Conservation (phyloP, 169 alveolate genomes). For the Neospora caninum region DNA sequence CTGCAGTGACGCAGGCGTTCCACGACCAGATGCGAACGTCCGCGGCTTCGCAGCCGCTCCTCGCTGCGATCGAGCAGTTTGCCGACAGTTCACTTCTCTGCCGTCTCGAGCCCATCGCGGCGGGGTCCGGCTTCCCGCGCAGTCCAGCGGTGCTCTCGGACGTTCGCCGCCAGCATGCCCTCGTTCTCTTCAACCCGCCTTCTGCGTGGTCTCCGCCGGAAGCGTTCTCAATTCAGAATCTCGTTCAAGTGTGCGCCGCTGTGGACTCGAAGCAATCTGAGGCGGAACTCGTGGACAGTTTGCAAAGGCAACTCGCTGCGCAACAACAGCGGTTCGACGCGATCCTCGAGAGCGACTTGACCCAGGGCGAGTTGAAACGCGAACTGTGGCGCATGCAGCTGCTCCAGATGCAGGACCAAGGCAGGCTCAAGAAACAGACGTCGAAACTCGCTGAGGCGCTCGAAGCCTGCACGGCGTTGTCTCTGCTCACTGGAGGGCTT, state of each 20-base stretch:
- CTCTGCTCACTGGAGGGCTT: not conserved
- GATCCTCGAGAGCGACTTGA: not conserved
- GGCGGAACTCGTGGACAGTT: not conserved
- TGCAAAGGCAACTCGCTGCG: not conserved
- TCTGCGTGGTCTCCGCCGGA: not conserved
- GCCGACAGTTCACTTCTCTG: not conserved
- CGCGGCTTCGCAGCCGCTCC: not conserved
- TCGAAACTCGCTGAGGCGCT: not conserved
- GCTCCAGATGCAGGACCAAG: slow-evolving; percentile 13
- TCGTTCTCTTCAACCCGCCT: not conserved
- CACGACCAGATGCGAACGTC: not conserved
- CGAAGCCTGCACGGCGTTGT: not conserved
- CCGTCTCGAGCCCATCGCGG: not conserved
- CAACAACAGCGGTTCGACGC: not conserved
- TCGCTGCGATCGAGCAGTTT: not conserved
- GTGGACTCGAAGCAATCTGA: not conserved
- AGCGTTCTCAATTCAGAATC: not conserved
- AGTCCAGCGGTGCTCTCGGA: not conserved
- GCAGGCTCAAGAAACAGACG: slow-evolving; percentile 3
- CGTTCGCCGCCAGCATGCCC: not conserved
- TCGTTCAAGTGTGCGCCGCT: not conserved
- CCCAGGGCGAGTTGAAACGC: slow-evolving; percentile 17
- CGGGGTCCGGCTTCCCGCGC: not conserved
- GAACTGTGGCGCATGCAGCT: not conserved
- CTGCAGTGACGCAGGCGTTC: not conserved